Conservation (phyloP, 2,329 filamentous ascomycete species). For the Epichloe aotearoae region DNA sequence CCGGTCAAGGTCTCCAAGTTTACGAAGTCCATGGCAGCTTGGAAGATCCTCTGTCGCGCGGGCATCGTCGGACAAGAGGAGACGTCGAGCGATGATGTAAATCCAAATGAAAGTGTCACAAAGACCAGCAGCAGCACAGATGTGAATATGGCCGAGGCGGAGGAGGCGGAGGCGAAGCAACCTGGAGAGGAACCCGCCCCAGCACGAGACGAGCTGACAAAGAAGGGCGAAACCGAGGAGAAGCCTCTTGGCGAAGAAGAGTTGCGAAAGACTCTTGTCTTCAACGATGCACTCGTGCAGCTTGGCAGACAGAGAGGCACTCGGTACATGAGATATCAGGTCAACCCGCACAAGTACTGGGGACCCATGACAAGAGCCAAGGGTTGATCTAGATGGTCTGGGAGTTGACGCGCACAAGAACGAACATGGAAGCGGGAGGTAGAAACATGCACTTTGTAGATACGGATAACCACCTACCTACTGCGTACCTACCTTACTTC, state of each 20-base stretch:
- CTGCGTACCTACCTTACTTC: too few species aligned
- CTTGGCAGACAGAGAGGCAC: constrained; percentile 57
- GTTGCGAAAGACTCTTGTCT: constrained; percentile 48
- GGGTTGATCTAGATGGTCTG: constrained; percentile 9
- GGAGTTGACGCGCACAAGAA: too few species aligned
- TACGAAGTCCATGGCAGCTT: constrained; percentile 57
- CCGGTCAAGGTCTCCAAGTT: constrained; percentile 64
- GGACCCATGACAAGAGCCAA: constrained; percentile 60
- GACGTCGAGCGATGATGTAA: constrained; percentile 4
- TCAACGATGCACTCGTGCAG: constrained; percentile 65
- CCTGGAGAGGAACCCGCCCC: constrained; percentile 3
- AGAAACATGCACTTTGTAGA: too few species aligned
- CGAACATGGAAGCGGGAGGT: too few species aligned
- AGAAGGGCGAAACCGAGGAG: constrained; percentile 11
- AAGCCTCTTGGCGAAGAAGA: constrained; percentile 17
- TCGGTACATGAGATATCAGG: constrained; percentile 73
- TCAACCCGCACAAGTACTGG: constrained; percentile 88
- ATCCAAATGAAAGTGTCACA: neutral
- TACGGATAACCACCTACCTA: too few species aligned
- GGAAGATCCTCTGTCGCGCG: constrained; percentile 44
- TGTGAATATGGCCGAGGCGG: constrained; percentile 28
- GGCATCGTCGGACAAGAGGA: constrained; percentile 22
- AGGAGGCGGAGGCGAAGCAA: constrained; percentile 16
- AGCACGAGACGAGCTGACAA: constrained; percentile 10
- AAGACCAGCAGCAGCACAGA: neutral